phyloP scores from a whole-genome alignment of 202 grass and related monocot species.

The Elaeis oleifera region DNA sequence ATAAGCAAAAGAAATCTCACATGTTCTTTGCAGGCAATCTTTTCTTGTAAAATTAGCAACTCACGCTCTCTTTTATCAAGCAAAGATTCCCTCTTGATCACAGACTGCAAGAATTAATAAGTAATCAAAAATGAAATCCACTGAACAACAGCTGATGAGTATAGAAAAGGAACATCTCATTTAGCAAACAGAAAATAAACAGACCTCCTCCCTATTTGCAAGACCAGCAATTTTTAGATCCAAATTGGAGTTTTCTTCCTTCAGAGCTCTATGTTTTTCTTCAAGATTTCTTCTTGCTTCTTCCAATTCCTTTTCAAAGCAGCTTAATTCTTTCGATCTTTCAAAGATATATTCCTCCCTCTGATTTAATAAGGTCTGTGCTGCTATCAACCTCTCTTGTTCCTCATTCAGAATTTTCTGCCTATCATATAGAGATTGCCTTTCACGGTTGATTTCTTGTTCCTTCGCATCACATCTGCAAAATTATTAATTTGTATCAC shows the following conservation, averaged over 20 bases:
- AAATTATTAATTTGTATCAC: constrained; percentile 13
- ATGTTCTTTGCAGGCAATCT: constrained; percentile 66
- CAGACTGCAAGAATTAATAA: constrained; percentile 39
- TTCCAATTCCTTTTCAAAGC: constrained; percentile 54
- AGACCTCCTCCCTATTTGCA: constrained; percentile 65
- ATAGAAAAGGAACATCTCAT: not conserved
- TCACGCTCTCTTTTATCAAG: constrained; percentile 77
- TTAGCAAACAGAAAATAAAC: not conserved
- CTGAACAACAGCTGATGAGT: too few species aligned
- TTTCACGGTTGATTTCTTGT: constrained; percentile 57
- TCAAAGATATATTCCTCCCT: constrained; percentile 68
- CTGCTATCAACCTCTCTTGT: constrained; percentile 49
- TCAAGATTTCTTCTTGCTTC: constrained; percentile 45
- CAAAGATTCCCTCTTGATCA: constrained; percentile 54
- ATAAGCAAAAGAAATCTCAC: constrained; percentile 23
- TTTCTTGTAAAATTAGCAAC: constrained; percentile 81
- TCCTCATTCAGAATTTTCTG: constrained; percentile 64
- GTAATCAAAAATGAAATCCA: not conserved
- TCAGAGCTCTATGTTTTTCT: constrained; percentile 44
- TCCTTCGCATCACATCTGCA: constrained; percentile 59
- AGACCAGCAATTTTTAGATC: constrained; percentile 58
- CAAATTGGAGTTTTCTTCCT: constrained; percentile 57
- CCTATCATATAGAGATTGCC: constrained; percentile 57
- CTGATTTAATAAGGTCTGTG: constrained; percentile 61
- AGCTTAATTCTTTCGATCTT: constrained; percentile 44